Evolutionary conservation across 768 basidiomycete species (phyloP), one percentile per base, ranked within the genome.

Genomic region (Auriscalpium vulgare): DNA sequence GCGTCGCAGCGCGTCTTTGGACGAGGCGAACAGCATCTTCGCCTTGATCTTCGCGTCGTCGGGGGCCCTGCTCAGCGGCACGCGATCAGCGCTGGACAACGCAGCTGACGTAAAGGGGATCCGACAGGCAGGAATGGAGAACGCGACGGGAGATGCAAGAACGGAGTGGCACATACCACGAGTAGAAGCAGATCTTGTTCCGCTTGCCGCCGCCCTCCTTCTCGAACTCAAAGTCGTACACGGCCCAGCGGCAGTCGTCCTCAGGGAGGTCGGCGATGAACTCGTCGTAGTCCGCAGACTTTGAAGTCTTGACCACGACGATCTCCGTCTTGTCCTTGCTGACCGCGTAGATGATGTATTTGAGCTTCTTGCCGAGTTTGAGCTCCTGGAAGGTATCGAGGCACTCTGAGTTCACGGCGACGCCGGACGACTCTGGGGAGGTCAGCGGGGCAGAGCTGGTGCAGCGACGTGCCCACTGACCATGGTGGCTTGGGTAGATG

Each of bases 21-120:
- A 97, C n/a, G 91, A 85, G 3, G 95, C 87, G 73, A 82, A 88
- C 63, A 97, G 64, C 94, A 97, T 97, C 85, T 95, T 97, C 67
- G 82, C 77, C 74, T 88, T 93, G 71, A 95, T 79, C 73, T 82
- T 88, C 43, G 92, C 85, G 45, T 70, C 72, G 65, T 95, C 92
- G 60, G 95, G 95, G n/a, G 84, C 79, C 95, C 95, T 97, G 65
- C 29, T 21, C 40, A 47, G 57, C 37, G 56, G 21, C 40, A 43
- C 35, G 35, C 45, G 29, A 52, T 53, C 47, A 50, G 46, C 35
- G 37, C 38, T 8, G 40, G 5, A 29, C 29, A 29, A 29, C 29
- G n/a, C n/a, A 29, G 4, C 4, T 29, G 29, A 29, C 29, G 29
- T 29, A 29, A 29, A 29, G 29, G 29, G 4, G 29, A 29, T 29